Evolutionary conservation across 2,329 filamentous ascomycete species (phyloP).

Genomic region (Colletotrichum horii): DNA sequence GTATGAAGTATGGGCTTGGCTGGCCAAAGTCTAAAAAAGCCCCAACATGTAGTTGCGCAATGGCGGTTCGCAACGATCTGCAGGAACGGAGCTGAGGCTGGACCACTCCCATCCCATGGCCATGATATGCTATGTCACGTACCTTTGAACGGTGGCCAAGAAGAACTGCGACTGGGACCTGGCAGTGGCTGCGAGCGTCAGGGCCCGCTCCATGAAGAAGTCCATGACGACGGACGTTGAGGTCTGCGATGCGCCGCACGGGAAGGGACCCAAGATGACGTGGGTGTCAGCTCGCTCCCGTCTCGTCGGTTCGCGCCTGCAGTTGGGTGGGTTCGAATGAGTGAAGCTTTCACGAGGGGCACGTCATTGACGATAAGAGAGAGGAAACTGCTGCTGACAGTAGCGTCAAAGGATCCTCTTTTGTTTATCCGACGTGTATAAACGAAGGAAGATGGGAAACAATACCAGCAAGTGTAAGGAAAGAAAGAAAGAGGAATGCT

Average conservation of each 20-base stretch:
- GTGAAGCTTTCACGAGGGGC: background rate
- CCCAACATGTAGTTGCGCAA: background rate
- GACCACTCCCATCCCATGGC: background rate
- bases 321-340: background rate
- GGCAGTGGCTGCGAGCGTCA: constrained; percentile 2
- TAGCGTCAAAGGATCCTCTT: background rate
- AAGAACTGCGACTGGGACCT: background rate
- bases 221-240: background rate
- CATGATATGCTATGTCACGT: background rate
- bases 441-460: background rate
- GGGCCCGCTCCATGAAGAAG: background rate
- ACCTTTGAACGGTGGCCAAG: background rate
- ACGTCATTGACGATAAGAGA: constrained; percentile 2
- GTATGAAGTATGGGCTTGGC: background rate
- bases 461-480: background rate
- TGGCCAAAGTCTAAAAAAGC: background rate
- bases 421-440: background rate
- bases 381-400: background rate
- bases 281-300: background rate
- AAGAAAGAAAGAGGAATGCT: background rate
- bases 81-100: background rate
- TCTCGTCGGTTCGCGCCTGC: background rate
- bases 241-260: background rate
- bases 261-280: background rate
- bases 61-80: background rate